Base-by-base conservation (phyloP, 257 asterid genomes). In the Nicotiana noctiflora region DNA sequence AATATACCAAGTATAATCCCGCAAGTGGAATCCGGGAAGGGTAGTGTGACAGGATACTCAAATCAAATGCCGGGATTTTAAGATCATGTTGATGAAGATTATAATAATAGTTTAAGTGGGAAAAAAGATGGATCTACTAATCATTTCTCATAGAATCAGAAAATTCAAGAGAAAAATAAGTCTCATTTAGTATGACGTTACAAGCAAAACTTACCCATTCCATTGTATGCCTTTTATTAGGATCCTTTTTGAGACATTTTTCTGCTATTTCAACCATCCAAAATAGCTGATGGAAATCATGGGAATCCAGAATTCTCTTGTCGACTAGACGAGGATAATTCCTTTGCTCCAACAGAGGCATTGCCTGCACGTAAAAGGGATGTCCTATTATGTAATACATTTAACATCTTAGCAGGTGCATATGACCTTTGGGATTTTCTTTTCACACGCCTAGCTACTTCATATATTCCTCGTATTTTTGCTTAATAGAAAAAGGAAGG, bases 201-300 rank as follows among this genome's bases (percentile, higher is more conserved):
- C 34, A 55, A 60, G 68, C 13, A 56, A 18, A 37, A 77, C 81
- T 70, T 85, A 91, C 97, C 93, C 87, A 86, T 80, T 86, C 86
- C 90, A 93, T 93, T 3, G 92, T 83, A 72, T 87, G 85, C 82
- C 98, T 88, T 10, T 88, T 57, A 56, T 83, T 64, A n/a, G 98
- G 94, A 79, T 88, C 88, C 79, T 78, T 83, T 34, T 89, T 80
- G 25, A 93, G 91, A 44, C 98, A 93, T 65, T 83, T 87, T 57
- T 89, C 95, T 2, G 91, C 93, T 18, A 90, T 86, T 49, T 82
- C 84, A 34, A 93, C 95, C 97, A 93, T 87, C 91, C 92, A 89
- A 80, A 89, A 90, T 6, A 93, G 92, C 76, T 93, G 95, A 82
- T 89, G 92, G 63, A 93, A 86, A 84, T 93, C 97, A 75, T 89